Base-by-base conservation (phyloP, 1,284 basidiomycete genomes). In the Ustilago trichophora region DNA sequence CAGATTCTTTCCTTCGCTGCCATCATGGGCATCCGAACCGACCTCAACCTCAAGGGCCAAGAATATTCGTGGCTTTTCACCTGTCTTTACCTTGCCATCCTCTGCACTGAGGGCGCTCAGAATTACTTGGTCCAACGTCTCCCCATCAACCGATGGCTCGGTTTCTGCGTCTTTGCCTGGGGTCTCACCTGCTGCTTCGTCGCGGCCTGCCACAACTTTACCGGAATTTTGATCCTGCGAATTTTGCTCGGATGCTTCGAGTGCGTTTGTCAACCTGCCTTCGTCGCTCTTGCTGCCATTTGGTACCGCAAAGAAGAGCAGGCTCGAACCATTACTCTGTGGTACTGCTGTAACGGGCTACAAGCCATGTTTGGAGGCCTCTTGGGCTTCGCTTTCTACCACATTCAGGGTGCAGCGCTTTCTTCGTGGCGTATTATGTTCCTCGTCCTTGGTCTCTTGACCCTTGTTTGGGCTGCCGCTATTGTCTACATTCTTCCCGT, bases 371-470 rank as follows among this genome's bases (percentile, higher is more conserved):
- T 77, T 11, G 71, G 72, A 4, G 68, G 75, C 2, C 31, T 62
- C 40, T 18, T 75, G 15, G 75, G 58, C 18, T 54, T 51, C 36
- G 86, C 84, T 6, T 71, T 77, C 33, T 77, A 65, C 34, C 86
- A 86, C 43, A 83, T 86, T 53, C 59, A 85, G 3, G 51, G 79
- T 24, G 79, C 80, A 2, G 80, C 78, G 3, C 74, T 87, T 25
- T 84, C 85, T 50, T 85, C 85, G 60, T 87, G 86, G 86, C 85
- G 86, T 65, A 83, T 86, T 24, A 76, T 86, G 26, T 86, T 86
- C 73, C 41, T 77, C 34, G 55, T 73, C 21, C 62, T 77, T 16
- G 75, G 75, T 21, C 16, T 48, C 21, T 32, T 72, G 32, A 77
- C 75, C 13, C 27, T 72, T 16, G 7, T 72, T 16, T 68, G 59